Evolutionary conservation across 371 early-diverging fungal species (phyloP).

Genomic region (Sporodiniella umbellata): DNA sequence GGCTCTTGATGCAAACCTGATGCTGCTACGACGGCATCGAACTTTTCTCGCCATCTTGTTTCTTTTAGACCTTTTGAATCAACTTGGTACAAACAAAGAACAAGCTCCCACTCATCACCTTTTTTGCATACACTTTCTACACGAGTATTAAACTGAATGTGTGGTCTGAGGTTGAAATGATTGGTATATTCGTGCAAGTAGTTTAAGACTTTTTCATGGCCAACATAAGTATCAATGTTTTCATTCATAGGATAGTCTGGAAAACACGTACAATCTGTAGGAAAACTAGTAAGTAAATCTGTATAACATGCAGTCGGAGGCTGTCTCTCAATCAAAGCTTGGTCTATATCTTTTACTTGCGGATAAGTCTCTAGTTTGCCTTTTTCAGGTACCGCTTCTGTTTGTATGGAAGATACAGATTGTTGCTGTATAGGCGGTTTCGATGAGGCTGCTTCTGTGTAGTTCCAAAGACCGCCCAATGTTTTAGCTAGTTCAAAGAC

Average conservation of each 20-base stretch:
- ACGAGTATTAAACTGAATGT: constrained; percentile 24
- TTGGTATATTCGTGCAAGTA: constrained; percentile 13
- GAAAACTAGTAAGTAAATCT: constrained; percentile 15
- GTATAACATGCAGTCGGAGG: constrained; percentile 22
- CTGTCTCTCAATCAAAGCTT: too few species aligned
- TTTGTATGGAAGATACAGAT: too few species aligned
- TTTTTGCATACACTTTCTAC: constrained; percentile 13
- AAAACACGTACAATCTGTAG: neutral
- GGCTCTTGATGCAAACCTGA: constrained; percentile 33
- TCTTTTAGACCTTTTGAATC: constrained; percentile 8
- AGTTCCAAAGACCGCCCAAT: constrained; percentile 22
- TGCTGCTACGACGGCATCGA: constrained; percentile 42
- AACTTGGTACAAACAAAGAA: constrained; percentile 11
- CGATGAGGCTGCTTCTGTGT: constrained; percentile 14
- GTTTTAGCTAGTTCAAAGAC: constrained; percentile 16
- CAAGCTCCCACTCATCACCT: constrained; percentile 17
- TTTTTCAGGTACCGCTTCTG: neutral
- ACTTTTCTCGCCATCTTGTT: constrained; percentile 21
- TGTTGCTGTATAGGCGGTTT: constrained; percentile 27
- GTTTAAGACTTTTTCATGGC: neutral
- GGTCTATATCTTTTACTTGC: constrained; percentile 3
- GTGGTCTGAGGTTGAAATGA: constrained; percentile 3
- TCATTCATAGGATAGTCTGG: constrained; percentile 13
- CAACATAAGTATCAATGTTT: neutral
- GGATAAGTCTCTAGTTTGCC: neutral